phyloP scores from a whole-genome alignment of 169 alveolate species.

The Eimeria sp. region DNA sequence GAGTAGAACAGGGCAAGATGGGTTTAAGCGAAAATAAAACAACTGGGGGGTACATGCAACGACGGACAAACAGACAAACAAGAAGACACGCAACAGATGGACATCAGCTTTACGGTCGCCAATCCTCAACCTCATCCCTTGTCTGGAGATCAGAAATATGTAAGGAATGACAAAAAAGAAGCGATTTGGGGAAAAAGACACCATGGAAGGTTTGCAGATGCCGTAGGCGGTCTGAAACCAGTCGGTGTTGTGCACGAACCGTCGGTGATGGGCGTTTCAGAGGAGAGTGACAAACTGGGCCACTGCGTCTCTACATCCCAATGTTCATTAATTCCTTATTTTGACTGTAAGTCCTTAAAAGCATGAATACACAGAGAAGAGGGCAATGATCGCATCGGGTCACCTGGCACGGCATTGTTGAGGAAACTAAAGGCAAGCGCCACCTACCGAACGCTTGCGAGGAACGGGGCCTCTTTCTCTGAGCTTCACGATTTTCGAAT shows the following conservation, averaged over 20 bases:
- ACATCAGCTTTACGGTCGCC: neutral
- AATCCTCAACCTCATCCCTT: neutral
- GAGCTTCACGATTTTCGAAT: neutral
- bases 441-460: neutral
- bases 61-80: neutral
- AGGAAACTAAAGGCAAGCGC: neutral
- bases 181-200: neutral
- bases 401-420: neutral
- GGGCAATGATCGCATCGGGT: constrained; percentile 1
- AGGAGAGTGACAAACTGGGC: constrained; percentile 20
- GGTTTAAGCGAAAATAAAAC: neutral
- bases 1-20: neutral
- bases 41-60: neutral
- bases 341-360: neutral
- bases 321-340: neutral
- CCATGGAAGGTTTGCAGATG: neutral
- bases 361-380: neutral
- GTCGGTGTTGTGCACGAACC: neutral
- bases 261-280: neutral
- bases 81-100: neutral
- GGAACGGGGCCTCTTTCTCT: neutral
- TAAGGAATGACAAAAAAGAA: neutral
- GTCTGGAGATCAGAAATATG: neutral
- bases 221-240: no score
- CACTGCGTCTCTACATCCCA: neutral